phyloP scores from a whole-genome alignment of 2,329 filamentous ascomycete species.

The Fusarium brevicatenulatum region DNA sequence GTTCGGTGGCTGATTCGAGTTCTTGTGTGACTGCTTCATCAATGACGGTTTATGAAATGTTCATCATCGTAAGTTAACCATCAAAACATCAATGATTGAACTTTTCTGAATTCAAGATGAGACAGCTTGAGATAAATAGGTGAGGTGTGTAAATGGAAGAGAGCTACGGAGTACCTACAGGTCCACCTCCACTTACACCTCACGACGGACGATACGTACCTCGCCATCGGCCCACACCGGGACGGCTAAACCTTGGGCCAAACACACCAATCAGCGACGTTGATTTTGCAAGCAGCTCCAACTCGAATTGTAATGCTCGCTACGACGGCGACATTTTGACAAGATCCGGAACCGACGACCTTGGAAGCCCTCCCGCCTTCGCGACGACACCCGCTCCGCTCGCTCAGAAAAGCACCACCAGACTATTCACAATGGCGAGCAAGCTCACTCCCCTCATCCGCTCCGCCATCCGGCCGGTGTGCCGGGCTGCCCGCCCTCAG shows the following conservation, averaged over 20 bases:
- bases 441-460: conserved; percentile 81
- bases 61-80: background rate
- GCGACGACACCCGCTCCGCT: conserved; percentile 29
- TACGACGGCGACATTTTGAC: conserved; percentile 50
- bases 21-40: background rate
- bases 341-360: conserved; percentile 43
- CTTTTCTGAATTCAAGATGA: background rate
- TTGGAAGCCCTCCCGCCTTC: conserved; percentile 38
- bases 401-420: conserved; percentile 27
- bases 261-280: conserved; percentile 46
- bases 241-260: conserved; percentile 27
- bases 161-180: background rate
- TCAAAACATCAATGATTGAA: background rate
- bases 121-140: background rate
- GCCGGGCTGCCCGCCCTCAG: conserved; percentile 72
- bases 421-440: conserved; percentile 74
- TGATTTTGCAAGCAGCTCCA: conserved; percentile 51
- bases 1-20: background rate
- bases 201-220: conserved; percentile 24
- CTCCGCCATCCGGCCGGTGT: conserved; percentile 71
- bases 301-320: conserved; percentile 38
- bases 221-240: background rate
- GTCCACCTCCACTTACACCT: background rate
- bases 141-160: background rate
- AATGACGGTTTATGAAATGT: background rate